These are phyloP conservation scores for Warburgia ugandensis DNA, from an alignment of 164 flowering plant species.

Conservation along the genomic window DNA sequence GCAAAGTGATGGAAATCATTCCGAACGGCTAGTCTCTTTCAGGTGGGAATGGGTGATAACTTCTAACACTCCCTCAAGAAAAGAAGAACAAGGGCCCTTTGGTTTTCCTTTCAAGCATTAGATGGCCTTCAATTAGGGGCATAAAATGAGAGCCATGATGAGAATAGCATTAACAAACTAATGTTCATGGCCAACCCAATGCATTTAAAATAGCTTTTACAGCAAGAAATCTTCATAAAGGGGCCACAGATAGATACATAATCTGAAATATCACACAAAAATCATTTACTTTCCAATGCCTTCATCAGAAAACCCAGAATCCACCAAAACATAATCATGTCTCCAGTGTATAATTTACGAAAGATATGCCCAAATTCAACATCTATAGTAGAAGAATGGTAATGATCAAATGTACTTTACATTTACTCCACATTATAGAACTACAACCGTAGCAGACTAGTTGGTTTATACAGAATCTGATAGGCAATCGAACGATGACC, in stretches of 20 bases:
- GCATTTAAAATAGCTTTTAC: background rate
- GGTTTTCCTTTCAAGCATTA: constrained; percentile 5
- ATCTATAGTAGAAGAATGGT: background rate
- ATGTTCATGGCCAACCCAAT: background rate
- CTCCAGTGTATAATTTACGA: background rate
- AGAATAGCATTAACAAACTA: no score
- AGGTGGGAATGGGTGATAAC: background rate
- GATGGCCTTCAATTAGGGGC: background rate
- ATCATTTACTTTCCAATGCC: background rate
- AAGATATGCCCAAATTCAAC: background rate
- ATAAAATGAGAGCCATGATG: constrained; percentile 1
- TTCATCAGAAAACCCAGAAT: background rate
- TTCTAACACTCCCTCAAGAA: background rate
- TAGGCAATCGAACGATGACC: no score
- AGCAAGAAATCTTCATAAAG: background rate
- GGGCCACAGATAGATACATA: background rate
- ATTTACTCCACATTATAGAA: no score
- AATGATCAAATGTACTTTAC: background rate
- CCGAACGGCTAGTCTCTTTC: background rate
- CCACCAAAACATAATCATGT: background rate
- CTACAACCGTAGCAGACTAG: no score
- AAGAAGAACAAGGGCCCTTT: constrained; percentile 1
- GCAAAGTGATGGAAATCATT: background rate
- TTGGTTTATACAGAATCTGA: no score
- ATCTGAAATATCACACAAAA: background rate